phyloP scores from a whole-genome alignment of 2,329 filamentous ascomycete genomes.

The Tolypocladium tundrense region DNA sequence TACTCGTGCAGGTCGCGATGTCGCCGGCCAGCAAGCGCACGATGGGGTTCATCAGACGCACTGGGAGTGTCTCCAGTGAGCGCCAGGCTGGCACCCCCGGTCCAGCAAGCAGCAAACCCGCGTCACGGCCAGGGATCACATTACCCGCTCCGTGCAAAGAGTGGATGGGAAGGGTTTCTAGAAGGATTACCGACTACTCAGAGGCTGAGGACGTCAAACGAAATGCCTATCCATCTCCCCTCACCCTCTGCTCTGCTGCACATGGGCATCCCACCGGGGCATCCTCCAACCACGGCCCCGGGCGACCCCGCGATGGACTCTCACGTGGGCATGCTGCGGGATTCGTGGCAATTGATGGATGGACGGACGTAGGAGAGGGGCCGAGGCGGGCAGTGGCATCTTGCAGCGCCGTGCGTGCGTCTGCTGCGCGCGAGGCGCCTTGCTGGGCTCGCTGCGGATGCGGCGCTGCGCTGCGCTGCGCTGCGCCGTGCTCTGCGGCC shows the following conservation, averaged over 20 bases:
- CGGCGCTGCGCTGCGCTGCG: background rate
- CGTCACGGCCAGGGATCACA: background rate
- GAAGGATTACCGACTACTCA: background rate
- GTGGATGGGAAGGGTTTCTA: background rate
- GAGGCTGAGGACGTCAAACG: background rate
- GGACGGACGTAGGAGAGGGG: background rate
- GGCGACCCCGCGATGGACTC: slow-evolving; percentile 5
- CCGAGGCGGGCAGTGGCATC: background rate
- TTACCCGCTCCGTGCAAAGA: background rate
- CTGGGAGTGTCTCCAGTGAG: background rate
- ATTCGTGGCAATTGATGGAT: slow-evolving; percentile 7
- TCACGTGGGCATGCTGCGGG: slow-evolving; percentile 7
- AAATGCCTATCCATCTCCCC: background rate
- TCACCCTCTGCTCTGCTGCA: background rate
- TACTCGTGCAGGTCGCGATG: background rate
- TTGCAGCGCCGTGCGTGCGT: background rate
- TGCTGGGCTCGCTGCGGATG: background rate
- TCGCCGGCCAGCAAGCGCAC: background rate
- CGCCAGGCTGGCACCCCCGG: background rate
- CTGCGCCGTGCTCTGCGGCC: background rate
- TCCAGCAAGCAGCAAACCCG: background rate
- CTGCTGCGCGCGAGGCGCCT: background rate
- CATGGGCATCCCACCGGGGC: background rate
- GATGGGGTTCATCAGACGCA: background rate
- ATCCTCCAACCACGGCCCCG: slow-evolving; percentile 4